These are phyloP conservation scores for Verticillium klebahnii DNA, from an alignment of 2,329 filamentous ascomycete species.

Conservation along the genomic window DNA sequence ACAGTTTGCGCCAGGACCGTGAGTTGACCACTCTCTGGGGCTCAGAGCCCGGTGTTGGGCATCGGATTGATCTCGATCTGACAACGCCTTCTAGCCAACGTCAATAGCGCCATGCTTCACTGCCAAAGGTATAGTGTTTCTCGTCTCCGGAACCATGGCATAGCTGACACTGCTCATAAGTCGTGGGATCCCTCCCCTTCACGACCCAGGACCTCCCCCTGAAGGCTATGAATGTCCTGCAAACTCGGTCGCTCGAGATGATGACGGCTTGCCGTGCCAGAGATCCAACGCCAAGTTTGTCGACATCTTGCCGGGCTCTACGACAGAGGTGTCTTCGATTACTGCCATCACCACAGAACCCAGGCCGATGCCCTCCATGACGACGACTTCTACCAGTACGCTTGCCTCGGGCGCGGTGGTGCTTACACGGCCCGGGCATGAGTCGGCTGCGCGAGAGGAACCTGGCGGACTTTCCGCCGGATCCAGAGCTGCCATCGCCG, in stretches of 20 bases:
- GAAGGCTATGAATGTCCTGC: conserved; percentile 20
- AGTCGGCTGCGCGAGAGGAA: not conserved
- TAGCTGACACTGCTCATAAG: conserved; percentile 14
- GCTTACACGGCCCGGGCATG: not conserved
- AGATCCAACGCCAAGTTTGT: conserved; percentile 2
- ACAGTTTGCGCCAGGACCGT: conserved; percentile 37
- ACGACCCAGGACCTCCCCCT: conserved; percentile 31
- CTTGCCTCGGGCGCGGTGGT: not conserved
- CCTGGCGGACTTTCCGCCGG: conserved; percentile 26
- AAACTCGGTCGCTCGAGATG: conserved; percentile 1
- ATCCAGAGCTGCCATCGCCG: conserved; percentile 39
- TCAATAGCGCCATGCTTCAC: conserved; percentile 45
- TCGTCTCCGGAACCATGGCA: not conserved
- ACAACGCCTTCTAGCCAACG: conserved; percentile 35
- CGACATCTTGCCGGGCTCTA: not conserved
- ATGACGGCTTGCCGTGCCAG: not conserved
- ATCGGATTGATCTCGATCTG: conserved; percentile 8
- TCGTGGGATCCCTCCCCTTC: conserved; percentile 21
- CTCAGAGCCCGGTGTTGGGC: conserved; percentile 5
- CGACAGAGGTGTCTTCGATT: not conserved
- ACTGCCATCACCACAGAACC: conserved; percentile 3
- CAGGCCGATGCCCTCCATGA: not conserved
- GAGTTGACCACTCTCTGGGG: conserved; percentile 18
- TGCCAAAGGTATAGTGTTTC: conserved; percentile 40
- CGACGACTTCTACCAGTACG: not conserved